Base-by-base conservation (phyloP, 441 rosid species). In the Corymbia citriodora region DNA sequence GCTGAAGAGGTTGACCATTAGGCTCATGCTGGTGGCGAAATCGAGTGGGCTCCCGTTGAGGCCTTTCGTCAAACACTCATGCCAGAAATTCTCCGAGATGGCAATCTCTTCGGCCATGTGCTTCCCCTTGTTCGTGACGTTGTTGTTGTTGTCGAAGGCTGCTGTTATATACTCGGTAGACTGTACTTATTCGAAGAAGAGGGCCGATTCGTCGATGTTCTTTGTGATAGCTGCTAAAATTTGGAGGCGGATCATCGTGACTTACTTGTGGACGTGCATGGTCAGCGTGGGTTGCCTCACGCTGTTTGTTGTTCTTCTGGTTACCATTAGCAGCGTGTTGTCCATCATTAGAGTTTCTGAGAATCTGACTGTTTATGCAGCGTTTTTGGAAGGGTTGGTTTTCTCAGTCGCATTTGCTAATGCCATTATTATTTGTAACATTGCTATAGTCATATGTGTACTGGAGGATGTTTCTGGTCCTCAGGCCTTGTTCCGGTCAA, bases 391-490 rank as follows among this genome's bases (percentile, higher is more conserved):
- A 81, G 98, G 96, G 63, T 65, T 96, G 55, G 95, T 88, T n/a
- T 97, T 98, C 96, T 97, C 99, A 0, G 94, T 98, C 57, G 96
- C 95, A 79, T 98, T 97, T 82, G 99, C 99, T 3, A 94, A 96
- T 88, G 96, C 95, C 16, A 93, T 96, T 19, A 95, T 98, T 17
- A 92, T 98, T n/a, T 96, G 98, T 92, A 96, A 95, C 91, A 92
- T 95, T 18, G 98, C 96, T 1, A 91, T 96, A 2, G 98, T 97
- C n/a, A 93, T 98, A 29, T 95, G 95, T 33, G 97, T 98, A 36
- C 93, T 98, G 92, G 99, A 96, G 93, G 99, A 98, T 93, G 98
- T 96, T 87, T 97, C 99, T 4, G 99, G 99, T 33, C 94, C 93
- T 3, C 94, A 87, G 90, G 98, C 99, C 13, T 92, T 97, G 95